Conservation (phyloP, 768 basidiomycete genomes). For the Xerocomus spinulosus region DNA sequence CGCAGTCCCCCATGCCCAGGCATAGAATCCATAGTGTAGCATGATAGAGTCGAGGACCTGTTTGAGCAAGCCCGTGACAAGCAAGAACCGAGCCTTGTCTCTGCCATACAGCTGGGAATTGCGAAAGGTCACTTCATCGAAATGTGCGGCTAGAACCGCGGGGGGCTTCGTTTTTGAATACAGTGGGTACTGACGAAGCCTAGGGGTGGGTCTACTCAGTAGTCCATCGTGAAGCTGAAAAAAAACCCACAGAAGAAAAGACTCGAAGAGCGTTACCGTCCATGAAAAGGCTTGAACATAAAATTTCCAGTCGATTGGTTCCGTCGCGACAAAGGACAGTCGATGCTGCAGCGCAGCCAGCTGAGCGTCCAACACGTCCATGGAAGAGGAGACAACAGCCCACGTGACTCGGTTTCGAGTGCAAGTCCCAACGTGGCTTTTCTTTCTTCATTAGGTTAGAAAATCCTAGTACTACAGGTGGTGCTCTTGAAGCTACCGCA, state of each 20-base stretch:
- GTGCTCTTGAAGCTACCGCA: too few species aligned
- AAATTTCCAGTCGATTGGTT: slow-evolving; percentile 75
- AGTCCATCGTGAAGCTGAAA: not conserved
- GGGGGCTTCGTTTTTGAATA: slow-evolving; percentile 77
- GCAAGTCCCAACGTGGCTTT: too few species aligned
- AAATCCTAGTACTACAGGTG: too few species aligned
- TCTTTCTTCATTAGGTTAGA: too few species aligned
- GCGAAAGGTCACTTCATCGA: slow-evolving; percentile 65
- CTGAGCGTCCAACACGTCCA: slow-evolving; percentile 61
- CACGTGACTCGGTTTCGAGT: too few species aligned
- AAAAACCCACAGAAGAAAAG: slow-evolving; percentile 71
- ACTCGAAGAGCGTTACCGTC: slow-evolving; percentile 78
- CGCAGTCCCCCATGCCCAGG: slow-evolving; percentile 74
- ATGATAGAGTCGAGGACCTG: slow-evolving; percentile 66
- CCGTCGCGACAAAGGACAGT: slow-evolving; percentile 67
- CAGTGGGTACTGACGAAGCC: slow-evolving; percentile 78
- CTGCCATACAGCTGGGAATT: slow-evolving; percentile 91
- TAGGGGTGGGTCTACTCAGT: slow-evolving; percentile 19
- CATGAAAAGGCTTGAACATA: slow-evolving; percentile 79
- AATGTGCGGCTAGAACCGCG: slow-evolving; percentile 60
- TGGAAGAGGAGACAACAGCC: too few species aligned
- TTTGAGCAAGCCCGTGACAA: slow-evolving; percentile 70
- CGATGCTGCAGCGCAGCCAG: slow-evolving; percentile 53
- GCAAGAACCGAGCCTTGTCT: slow-evolving; percentile 82
- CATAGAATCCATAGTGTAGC: slow-evolving; percentile 74